A percentile compares a stretch with the other conserved stretches of the same genome.
These are phyloP conservation scores for Dacryopinax spathularia DNA, from an alignment of 768 basidiomycete genomes.

Conservation along the genomic window DNA sequence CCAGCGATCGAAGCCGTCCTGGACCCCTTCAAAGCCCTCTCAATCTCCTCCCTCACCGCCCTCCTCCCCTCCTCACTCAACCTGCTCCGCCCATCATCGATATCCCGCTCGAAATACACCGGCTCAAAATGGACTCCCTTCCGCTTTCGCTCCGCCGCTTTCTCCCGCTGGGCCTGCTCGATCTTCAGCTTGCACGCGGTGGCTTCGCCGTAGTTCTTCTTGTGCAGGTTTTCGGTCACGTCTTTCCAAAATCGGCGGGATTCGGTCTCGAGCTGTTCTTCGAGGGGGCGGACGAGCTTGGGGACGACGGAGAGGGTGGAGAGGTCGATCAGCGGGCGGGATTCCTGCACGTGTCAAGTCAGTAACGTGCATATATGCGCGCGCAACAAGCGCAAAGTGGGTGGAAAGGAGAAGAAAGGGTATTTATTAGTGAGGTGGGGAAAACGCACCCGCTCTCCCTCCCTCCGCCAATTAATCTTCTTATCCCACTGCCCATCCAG, in stretches of 20 bases:
- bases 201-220: conserved; percentile 82
- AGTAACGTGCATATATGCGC: conserved; percentile 8
- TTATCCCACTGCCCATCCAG: conserved; percentile 85
- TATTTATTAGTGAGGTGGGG: background rate
- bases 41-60: conserved; percentile 56
- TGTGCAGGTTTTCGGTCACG: conserved; percentile 58
- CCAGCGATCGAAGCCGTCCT: background rate
- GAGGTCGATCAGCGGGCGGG: conserved; percentile 60
- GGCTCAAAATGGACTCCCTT: conserved; percentile 66
- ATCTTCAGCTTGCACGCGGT: conserved; percentile 82
- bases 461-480: conserved; percentile 62
- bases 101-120: conserved; percentile 56
- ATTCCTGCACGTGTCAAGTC: conserved; percentile 29
- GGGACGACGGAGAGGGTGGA: conserved; percentile 55
- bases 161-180: conserved; percentile 86
- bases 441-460: conserved; percentile 27
- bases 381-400: background rate
- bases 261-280: conserved; percentile 64
- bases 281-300: conserved; percentile 70
- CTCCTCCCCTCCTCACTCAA: conserved; percentile 55
- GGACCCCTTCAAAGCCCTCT: background rate
- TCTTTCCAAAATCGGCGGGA: conserved; percentile 77
- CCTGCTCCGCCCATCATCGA: conserved; percentile 47
- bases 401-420: background rate
- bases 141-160: conserved; percentile 72